A percentile compares a stretch with the other conserved stretches of the same genome.
Conservation (phyloP, 2,329 filamentous ascomycete species). For the Neofusicoccum cordaticola region DNA sequence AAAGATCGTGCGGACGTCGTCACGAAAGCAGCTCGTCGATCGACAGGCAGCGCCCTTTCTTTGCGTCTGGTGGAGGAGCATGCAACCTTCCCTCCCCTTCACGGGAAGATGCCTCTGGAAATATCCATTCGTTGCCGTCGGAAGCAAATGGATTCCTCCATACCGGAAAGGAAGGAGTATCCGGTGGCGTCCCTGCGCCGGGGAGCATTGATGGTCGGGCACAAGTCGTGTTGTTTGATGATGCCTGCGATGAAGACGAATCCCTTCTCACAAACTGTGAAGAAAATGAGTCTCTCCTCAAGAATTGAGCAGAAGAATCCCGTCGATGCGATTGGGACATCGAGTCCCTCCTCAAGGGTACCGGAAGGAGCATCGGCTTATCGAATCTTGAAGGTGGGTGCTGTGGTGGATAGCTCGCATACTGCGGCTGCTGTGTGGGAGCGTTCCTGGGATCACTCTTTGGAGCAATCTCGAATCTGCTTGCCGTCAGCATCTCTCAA, state of each 20-base stretch:
- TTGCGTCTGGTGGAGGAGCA: background rate
- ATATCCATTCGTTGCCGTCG: background rate
- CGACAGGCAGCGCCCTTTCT: conserved; percentile 2
- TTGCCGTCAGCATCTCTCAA: background rate
- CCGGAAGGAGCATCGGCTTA: background rate
- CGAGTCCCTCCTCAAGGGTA: background rate
- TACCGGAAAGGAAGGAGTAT: background rate
- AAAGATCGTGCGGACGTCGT: background rate
- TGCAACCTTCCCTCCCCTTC: background rate
- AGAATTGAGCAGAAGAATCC: background rate
- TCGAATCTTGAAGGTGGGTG: background rate
- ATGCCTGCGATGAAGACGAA: background rate
- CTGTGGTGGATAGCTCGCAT: background rate
- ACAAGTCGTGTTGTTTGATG: background rate
- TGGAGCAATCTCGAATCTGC: conserved; percentile 2
- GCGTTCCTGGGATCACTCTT: background rate
- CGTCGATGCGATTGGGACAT: background rate
- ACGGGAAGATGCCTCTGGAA: background rate
- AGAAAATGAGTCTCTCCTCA: background rate
- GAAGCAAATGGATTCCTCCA: conserved; percentile 4
- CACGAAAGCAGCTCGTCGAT: conserved; percentile 2
- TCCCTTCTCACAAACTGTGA: background rate
- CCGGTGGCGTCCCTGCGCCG: conserved; percentile 3
- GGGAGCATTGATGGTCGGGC: background rate
- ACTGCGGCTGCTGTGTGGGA: background rate